Evolutionary conservation across 768 basidiomycete genomes (phyloP).

Genomic region (Lactarius hengduanensis): DNA sequence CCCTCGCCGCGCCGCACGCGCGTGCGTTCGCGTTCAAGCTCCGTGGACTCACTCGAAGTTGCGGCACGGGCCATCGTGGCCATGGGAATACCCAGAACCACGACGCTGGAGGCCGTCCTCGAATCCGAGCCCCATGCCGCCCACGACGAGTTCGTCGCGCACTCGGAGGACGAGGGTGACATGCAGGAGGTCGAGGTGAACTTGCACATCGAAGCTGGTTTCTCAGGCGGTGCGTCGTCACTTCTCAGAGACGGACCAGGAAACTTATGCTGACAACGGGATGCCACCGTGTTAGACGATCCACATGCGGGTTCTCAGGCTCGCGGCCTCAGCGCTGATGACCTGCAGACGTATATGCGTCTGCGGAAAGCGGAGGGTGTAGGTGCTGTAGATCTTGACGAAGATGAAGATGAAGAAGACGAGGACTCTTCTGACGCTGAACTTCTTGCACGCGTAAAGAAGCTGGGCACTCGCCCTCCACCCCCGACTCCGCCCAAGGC

Average conservation of each 20-base stretch:
- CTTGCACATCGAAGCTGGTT: not conserved
- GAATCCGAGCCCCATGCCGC: slow-evolving; percentile 11
- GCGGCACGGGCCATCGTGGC: not conserved
- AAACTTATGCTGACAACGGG: not conserved
- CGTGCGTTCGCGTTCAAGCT: slow-evolving; percentile 1
- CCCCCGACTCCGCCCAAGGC: not conserved
- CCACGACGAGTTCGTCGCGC: slow-evolving; percentile 13
- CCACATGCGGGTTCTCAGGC: not conserved
- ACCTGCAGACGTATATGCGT: not conserved
- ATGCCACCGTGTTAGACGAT: not conserved
- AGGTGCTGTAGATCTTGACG: not conserved
- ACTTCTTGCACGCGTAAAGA: slow-evolving; percentile 1
- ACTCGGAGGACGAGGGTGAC: slow-evolving; percentile 19
- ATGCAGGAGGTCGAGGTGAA: slow-evolving; percentile 21
- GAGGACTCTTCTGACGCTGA: not conserved
- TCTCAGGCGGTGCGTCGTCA: slow-evolving; percentile 10
- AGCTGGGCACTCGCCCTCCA: not conserved
- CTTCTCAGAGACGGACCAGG: not conserved
- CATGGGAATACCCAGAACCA: not conserved
- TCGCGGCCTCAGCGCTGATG: not conserved
- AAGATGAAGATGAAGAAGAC: not conserved
- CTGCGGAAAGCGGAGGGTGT: not conserved
- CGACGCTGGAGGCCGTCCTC: not conserved
- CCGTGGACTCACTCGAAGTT: not conserved
- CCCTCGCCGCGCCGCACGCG: not conserved